Conservation (phyloP, 2,329 filamentous ascomycete genomes). For the Fusarium vanettenii region DNA sequence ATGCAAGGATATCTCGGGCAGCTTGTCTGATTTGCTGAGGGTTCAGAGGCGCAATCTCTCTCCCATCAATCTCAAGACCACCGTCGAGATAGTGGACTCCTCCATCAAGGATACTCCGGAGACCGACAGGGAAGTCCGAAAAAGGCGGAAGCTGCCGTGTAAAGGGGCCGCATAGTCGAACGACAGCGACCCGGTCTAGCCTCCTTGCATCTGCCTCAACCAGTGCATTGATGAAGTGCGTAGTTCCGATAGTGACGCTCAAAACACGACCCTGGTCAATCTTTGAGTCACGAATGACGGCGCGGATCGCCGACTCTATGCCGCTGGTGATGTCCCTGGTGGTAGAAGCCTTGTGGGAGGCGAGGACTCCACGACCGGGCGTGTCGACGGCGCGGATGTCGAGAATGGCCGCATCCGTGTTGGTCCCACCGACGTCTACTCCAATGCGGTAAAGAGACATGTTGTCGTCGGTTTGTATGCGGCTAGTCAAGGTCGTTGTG, state of each 20-base stretch:
- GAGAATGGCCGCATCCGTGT: conserved; percentile 59
- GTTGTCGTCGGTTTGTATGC: conserved; percentile 24
- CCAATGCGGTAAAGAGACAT: conserved; percentile 58
- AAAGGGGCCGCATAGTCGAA: conserved; percentile 59
- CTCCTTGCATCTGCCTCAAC: conserved; percentile 57
- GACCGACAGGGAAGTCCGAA: conserved; percentile 56
- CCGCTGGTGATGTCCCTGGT: conserved; percentile 63
- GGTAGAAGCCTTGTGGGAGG: conserved; percentile 61
- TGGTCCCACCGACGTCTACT: conserved; percentile 55
- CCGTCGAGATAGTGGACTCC: conserved; percentile 56
- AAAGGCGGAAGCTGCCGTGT: conserved; percentile 58
- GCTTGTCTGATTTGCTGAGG: conserved; percentile 51
- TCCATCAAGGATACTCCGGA: conserved; percentile 56
- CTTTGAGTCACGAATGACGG: conserved; percentile 53
- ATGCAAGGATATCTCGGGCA: conserved; percentile 47
- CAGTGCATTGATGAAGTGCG: conserved; percentile 62
- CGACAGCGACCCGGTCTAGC: conserved; percentile 58
- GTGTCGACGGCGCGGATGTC: conserved; percentile 51
- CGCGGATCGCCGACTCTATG: conserved; percentile 58
- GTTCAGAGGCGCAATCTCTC: conserved; percentile 55
- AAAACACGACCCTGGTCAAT: conserved; percentile 54
- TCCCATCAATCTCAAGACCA: conserved; percentile 61
- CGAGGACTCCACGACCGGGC: conserved; percentile 55
- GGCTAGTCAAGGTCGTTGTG: neutral
- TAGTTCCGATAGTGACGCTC: conserved; percentile 63